Conservation (phyloP, 805 yeast genomes). For the Wickerhamiella qilinensis region DNA sequence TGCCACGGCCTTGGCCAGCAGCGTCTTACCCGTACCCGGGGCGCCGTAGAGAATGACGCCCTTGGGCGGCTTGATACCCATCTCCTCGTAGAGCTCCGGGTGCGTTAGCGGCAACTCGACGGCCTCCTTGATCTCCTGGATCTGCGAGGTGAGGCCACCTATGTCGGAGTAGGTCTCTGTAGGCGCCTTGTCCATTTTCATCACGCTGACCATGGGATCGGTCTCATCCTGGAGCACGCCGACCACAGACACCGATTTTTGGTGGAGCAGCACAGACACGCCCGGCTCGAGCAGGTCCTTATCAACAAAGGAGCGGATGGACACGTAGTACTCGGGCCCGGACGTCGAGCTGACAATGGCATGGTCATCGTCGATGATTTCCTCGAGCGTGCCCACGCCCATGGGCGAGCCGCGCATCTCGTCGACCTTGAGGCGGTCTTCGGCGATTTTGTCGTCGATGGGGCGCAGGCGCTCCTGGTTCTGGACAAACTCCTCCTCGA, state of each 20-base stretch:
- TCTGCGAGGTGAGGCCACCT: slow-evolving; percentile 91
- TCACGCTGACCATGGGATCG: slow-evolving; percentile 93
- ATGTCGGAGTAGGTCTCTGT: slow-evolving; percentile 93
- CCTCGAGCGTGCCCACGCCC: slow-evolving; percentile 93
- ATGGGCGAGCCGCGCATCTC: slow-evolving; percentile 93
- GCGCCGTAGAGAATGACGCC: slow-evolving; percentile 96
- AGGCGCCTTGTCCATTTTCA: slow-evolving; percentile 97
- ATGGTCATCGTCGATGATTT: slow-evolving; percentile 95
- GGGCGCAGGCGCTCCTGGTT: slow-evolving; percentile 92
- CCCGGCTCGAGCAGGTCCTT: slow-evolving; percentile 94
- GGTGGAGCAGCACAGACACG: slow-evolving; percentile 86
- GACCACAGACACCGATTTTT: slow-evolving; percentile 89
- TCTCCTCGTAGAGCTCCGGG: slow-evolving; percentile 92
- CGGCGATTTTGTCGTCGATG: slow-evolving; percentile 90
- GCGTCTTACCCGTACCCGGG: slow-evolving; percentile 95
- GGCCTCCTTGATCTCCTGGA: slow-evolving; percentile 94
- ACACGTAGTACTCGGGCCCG: slow-evolving; percentile 94
- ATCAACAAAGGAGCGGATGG: slow-evolving; percentile 91
- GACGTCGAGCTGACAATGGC: slow-evolving; percentile 93
- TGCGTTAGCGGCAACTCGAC: slow-evolving; percentile 92
- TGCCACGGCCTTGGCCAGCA: slow-evolving; percentile 94
- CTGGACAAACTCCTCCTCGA: slow-evolving; percentile 91
- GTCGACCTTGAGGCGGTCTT: slow-evolving; percentile 87
- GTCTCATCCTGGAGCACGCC: slow-evolving; percentile 98
- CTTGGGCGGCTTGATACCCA: slow-evolving; percentile 98